Evolutionary conservation across 768 basidiomycete species (phyloP).

Genomic region (Rhizopogon roseolus): DNA sequence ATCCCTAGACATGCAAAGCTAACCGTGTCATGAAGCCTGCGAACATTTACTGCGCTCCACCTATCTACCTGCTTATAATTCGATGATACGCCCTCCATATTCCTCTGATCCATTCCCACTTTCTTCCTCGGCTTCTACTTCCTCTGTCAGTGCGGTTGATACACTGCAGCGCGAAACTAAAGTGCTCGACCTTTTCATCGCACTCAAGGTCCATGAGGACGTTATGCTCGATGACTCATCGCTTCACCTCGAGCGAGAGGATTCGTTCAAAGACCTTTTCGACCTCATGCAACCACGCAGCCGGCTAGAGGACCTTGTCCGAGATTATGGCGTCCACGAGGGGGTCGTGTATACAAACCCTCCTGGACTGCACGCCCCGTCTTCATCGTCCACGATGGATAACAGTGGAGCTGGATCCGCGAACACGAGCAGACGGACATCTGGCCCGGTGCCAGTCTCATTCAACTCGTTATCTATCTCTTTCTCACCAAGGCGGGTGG

Average conservation of each 20-base stretch:
- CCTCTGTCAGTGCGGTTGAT: conserved; percentile 26
- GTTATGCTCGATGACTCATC: conserved; percentile 70
- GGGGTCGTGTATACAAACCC: conserved; percentile 25
- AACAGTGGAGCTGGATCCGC: conserved; percentile 3
- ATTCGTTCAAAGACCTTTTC: conserved; percentile 76
- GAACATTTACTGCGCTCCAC: conserved; percentile 80
- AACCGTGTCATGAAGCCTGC: conserved; percentile 39
- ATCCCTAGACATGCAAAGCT: not conserved
- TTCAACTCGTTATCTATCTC: conserved; percentile 34
- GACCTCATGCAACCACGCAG: conserved; percentile 71
- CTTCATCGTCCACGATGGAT: not conserved
- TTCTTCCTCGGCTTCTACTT: conserved; percentile 23
- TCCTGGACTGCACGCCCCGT: conserved; percentile 1
- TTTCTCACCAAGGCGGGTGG: conserved; percentile 36
- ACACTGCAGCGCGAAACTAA: conserved; percentile 67
- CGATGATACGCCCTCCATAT: conserved; percentile 63
- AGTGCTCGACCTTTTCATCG: conserved; percentile 75
- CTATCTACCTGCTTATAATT: conserved; percentile 62
- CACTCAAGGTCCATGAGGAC: conserved; percentile 76
- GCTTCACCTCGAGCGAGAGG: conserved; percentile 71
- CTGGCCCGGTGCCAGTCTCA: conserved; percentile 17
- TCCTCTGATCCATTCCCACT: conserved; percentile 76
- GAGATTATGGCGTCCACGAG: conserved; percentile 34
- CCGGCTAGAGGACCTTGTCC: conserved; percentile 71
- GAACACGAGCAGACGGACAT: not conserved